Evolutionary conservation across 768 basidiomycete species (phyloP), one percentile per base, ranked within the genome.

Genomic region (Rhodotorula paludigena): DNA sequence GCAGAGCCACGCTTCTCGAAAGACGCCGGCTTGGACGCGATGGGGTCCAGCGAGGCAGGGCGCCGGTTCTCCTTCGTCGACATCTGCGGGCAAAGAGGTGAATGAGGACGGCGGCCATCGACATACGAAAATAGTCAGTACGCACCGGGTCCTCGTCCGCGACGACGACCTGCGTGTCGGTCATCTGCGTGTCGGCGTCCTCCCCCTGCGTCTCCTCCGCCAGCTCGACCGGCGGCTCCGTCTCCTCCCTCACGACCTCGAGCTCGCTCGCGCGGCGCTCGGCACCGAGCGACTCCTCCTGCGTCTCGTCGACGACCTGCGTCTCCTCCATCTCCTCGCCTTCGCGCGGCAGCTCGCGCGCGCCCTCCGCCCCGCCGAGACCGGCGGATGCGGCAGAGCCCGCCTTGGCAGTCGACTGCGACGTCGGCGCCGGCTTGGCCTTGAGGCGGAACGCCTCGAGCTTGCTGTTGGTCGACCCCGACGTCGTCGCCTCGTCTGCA

Each of bases 251-350:
- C 2, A 66, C 35, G 20, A 42, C 5, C 53, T 55, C 52, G n/a
- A 63, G 53, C 45, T 36, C 35, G n/a, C n/a, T n/a, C n/a, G n/a
- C n/a, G 45, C 58, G 49, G 30, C 7, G 30, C 35, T 35, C 30
- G 7, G 11, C 25, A 2, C 32, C 32, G 41, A 18, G n/a, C 41
- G 18, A 20, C 12, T 33, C 39, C n/a, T 53, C 45, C 59, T 54
- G 57, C 42, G 57, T 45, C 52, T 59, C 64, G 6, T 54, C 54
- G 42, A 25, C 54, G 2, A 51, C 10, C 58, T 66, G 63, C 38
- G 63, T 64, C 63, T 64, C 63, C 49, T 64, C 64, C 36, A 66
- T 21, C 58, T 66, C 64, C 36, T 60, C 57, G 12, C 64, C 69
- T 32, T 66, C 69, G 36, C 69, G 39, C 30, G 69, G 69, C 33